These are phyloP conservation scores for Sesbania bispinosa DNA, from an alignment of 306 rosid species.

Conservation along the genomic window DNA sequence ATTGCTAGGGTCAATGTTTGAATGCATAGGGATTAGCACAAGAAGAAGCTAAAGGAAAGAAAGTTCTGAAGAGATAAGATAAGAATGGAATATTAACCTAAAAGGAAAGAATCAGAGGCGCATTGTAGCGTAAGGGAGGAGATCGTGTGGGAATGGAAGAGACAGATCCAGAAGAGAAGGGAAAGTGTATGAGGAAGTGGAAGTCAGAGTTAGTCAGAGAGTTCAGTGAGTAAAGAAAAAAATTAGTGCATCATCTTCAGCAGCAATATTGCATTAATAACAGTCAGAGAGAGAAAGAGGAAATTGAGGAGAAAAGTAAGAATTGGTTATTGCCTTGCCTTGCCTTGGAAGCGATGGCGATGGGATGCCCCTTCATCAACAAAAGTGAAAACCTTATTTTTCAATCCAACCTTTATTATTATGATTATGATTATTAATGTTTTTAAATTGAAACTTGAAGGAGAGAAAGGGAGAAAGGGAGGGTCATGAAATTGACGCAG, in stretches of 20 bases:
- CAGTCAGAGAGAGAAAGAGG: neutral
- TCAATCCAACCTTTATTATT: constrained; percentile 32
- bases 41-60: constrained; percentile 12
- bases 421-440: neutral
- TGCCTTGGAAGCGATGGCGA: constrained; percentile 88
- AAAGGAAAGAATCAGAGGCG: constrained; percentile 36
- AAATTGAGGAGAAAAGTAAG: neutral
- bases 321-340: constrained; percentile 37
- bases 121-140: constrained; percentile 40
- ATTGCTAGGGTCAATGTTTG: neutral
- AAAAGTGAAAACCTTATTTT: constrained; percentile 44
- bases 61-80: neutral
- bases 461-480: constrained; percentile 2
- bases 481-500: neutral
- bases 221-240: constrained; percentile 4
- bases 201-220: constrained; percentile 1
- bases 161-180: constrained; percentile 58
- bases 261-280: constrained; percentile 18
- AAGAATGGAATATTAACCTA: constrained; percentile 45
- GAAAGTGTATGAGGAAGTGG: constrained; percentile 4
- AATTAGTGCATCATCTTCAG: constrained; percentile 23
- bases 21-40: neutral
- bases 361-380: constrained; percentile 45
- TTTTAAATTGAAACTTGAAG: constrained; percentile 7
- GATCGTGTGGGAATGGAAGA: constrained; percentile 40